Evolutionary conservation across 768 basidiomycete genomes (phyloP).

Genomic region (Omphalotus guepiniiformis): DNA sequence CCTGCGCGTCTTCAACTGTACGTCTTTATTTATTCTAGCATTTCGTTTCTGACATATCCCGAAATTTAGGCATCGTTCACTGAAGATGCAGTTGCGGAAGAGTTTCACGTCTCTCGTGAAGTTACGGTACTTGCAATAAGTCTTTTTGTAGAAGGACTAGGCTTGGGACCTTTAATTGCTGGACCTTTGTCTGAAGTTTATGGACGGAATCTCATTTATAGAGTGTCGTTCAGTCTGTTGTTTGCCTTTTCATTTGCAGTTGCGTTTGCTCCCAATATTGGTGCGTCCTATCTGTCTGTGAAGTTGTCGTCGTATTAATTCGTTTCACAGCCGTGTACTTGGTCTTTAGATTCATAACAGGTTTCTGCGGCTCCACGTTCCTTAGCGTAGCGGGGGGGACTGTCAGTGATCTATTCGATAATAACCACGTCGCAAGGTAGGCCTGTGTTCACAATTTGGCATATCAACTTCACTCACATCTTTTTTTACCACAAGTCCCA

Average conservation of each 20-base stretch:
- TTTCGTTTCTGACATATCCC: slow-evolving; percentile 54
- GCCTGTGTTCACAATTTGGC: slow-evolving; percentile 17
- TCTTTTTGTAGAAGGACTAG: slow-evolving; percentile 56
- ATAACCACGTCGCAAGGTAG: slow-evolving; percentile 56
- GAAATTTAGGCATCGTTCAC: slow-evolving; percentile 65
- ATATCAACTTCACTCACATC: neutral
- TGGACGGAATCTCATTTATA: slow-evolving; percentile 63
- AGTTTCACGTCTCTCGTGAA: slow-evolving; percentile 42
- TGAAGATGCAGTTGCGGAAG: slow-evolving; percentile 50
- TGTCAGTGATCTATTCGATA: slow-evolving; percentile 52
- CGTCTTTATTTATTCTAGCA: slow-evolving; percentile 36
- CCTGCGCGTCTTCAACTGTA: slow-evolving; percentile 55
- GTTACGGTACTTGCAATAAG: slow-evolving; percentile 53
- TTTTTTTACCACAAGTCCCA: neutral
- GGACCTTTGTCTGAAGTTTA: slow-evolving; percentile 55
- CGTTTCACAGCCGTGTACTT: slow-evolving; percentile 51
- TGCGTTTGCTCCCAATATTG: slow-evolving; percentile 65
- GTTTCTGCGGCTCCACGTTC: slow-evolving; percentile 52
- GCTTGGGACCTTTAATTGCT: slow-evolving; percentile 50
- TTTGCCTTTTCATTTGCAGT: slow-evolving; percentile 66
- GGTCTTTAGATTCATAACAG: slow-evolving; percentile 51
- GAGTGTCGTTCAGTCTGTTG: slow-evolving; percentile 54
- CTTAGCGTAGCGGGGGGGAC: slow-evolving; percentile 56
- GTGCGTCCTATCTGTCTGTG: slow-evolving; percentile 29
- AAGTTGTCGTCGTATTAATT: neutral